These are phyloP conservation scores for Pythium aquatile DNA, from an alignment of 352 stramenopile species.

Conservation along the genomic window DNA sequence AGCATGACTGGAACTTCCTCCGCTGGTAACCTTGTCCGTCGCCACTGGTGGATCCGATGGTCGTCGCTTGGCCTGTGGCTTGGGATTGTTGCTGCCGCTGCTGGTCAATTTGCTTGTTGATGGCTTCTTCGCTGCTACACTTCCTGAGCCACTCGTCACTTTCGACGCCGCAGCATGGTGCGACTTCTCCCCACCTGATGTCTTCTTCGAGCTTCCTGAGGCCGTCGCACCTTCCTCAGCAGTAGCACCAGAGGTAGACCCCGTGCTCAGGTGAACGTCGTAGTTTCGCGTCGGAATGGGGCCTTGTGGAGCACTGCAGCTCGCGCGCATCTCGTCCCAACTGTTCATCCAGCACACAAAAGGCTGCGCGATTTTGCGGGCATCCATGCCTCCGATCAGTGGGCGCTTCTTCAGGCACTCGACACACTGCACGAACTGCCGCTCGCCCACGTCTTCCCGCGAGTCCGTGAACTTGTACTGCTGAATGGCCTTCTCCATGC, in stretches of 20 bases:
- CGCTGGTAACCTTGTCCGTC: constrained; percentile 15
- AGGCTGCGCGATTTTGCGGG: constrained; percentile 59
- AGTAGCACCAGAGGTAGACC: not conserved
- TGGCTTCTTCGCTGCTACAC: constrained; percentile 1
- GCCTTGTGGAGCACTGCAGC: constrained; percentile 70
- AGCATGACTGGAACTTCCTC: constrained; percentile 1
- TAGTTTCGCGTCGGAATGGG: constrained; percentile 27
- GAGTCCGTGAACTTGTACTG: constrained; percentile 64
- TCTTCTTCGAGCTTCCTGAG: constrained; percentile 22
- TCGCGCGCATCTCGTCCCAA: constrained; percentile 76
- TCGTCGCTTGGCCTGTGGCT: constrained; percentile 21
- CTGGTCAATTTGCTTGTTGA: constrained; percentile 14
- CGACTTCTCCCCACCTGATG: constrained; percentile 2
- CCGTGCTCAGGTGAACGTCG: constrained; percentile 4
- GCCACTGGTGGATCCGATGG: constrained; percentile 1
- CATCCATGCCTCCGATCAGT: constrained; percentile 75
- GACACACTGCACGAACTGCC: constrained; percentile 67
- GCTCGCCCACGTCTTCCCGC: constrained; percentile 61
- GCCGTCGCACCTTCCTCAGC: constrained; percentile 1
- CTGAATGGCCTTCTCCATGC: constrained; percentile 68
- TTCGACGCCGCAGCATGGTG: constrained; percentile 3
- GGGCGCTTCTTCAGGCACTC: constrained; percentile 74
- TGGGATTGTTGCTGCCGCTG: constrained; percentile 17
- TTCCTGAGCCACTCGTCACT: constrained; percentile 1
- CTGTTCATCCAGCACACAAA: constrained; percentile 85